A percentile compares a stretch with the other conserved stretches of the same genome.
phyloP scores from a whole-genome alignment of 768 basidiomycete genomes.

The Collybia sp. region DNA sequence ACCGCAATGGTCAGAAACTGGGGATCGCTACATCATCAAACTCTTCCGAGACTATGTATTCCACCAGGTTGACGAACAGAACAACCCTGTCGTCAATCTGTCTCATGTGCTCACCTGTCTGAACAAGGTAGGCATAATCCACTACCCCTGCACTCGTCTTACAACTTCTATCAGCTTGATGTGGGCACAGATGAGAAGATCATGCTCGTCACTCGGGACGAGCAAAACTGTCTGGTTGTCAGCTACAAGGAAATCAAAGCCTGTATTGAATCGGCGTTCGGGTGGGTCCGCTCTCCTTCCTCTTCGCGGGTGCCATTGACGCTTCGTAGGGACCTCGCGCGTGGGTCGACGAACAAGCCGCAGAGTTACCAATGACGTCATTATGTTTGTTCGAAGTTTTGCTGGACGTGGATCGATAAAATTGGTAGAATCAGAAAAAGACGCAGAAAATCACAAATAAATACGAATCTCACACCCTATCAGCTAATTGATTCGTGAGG shows the following conservation, averaged over 20 bases:
- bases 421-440: conserved; percentile 70
- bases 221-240: conserved; percentile 93
- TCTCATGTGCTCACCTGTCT: conserved; percentile 88
- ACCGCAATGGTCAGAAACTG: conserved; percentile 96
- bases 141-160: neutral
- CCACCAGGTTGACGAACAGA: conserved; percentile 91
- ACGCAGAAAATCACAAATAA: conserved; percentile 49
- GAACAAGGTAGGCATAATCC: conserved; percentile 68
- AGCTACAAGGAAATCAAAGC: conserved; percentile 88
- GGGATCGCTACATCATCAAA: conserved; percentile 96
- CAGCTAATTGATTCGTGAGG: no score
- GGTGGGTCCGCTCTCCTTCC: conserved; percentile 39
- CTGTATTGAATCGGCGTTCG: conserved; percentile 81
- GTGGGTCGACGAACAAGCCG: conserved; percentile 19
- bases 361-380: conserved; percentile 6
- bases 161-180: conserved; percentile 58
- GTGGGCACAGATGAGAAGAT: conserved; percentile 90
- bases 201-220: conserved; percentile 93
- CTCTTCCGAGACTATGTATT: conserved; percentile 98
- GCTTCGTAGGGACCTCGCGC: conserved; percentile 42
- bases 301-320: neutral
- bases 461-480: conserved; percentile 2
- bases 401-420: conserved; percentile 29
- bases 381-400: neutral
- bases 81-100: conserved; percentile 85